These are phyloP conservation scores for Adiantum capillusveneris DNA, from an alignment of 75 land plant species.

Conservation along the genomic window DNA sequence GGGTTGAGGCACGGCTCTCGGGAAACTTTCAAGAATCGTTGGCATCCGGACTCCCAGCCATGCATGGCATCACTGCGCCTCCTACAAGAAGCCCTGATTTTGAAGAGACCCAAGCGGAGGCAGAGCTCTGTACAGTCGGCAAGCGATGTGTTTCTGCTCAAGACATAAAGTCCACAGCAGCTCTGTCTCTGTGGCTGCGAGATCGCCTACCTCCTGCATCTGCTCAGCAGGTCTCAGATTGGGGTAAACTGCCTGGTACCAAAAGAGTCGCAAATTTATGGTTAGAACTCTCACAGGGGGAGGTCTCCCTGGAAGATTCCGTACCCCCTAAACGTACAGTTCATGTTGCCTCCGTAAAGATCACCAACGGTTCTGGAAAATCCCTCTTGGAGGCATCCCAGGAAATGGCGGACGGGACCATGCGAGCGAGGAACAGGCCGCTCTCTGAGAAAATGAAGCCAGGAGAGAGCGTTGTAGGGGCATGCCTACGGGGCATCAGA, in stretches of 20 bases:
- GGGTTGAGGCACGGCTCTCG: too few relatives aligned
- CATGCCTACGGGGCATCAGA: conserved; percentile 49
- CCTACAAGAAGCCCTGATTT: too few relatives aligned
- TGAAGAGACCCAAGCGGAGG: too few relatives aligned
- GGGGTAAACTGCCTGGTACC: conserved; percentile 80
- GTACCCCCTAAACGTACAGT: conserved; percentile 61
- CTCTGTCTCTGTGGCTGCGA: too few relatives aligned
- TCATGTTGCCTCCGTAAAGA: conserved; percentile 63
- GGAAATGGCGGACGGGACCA: conserved; percentile 67
- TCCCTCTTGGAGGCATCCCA: conserved; percentile 64
- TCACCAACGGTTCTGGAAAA: conserved; percentile 27
- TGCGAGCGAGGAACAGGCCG: conserved; percentile 49
- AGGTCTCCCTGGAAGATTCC: conserved; percentile 59
- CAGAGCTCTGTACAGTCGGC: too few relatives aligned
- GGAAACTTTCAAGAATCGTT: too few relatives aligned
- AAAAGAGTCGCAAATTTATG: conserved; percentile 82
- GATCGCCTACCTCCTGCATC: background rate
- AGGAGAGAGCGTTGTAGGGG: conserved; percentile 59
- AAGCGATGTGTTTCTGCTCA: too few relatives aligned
- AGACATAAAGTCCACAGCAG: too few relatives aligned
- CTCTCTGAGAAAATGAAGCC: conserved; percentile 97
- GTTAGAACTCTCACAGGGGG: conserved; percentile 76
- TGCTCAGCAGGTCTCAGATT: conserved; percentile 25
- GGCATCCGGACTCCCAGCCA: too few relatives aligned
- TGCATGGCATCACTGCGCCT: too few relatives aligned